Percentiles rank a stretch among this genome's conserved stretches.
These are phyloP conservation scores for Saccharomycopsis synnaedendra DNA, from an alignment of 805 yeast genomes.

Conservation along the genomic window DNA sequence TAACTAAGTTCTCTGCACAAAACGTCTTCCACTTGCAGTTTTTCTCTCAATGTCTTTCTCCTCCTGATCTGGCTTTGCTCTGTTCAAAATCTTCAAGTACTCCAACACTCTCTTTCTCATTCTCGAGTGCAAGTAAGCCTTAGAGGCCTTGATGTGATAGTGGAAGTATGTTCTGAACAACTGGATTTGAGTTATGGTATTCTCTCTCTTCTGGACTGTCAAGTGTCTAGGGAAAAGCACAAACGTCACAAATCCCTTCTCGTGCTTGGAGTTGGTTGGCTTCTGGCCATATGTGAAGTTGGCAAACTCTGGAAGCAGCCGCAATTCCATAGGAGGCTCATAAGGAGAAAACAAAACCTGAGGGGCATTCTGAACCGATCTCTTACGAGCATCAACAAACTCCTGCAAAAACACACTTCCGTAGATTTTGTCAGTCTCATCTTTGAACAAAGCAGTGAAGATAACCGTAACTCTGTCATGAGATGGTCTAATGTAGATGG, in stretches of 20 bases:
- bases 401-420: conserved; percentile 87
- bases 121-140: conserved; percentile 96
- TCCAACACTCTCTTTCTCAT: conserved; percentile 95
- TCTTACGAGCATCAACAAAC: conserved; percentile 90
- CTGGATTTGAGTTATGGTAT: conserved; percentile 83
- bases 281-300: conserved; percentile 20
- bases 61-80: conserved; percentile 90
- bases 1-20: conserved; percentile 8
- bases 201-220: conserved; percentile 58
- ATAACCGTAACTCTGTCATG: conserved; percentile 95
- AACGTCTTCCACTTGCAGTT: conserved; percentile 19
- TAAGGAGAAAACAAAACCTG: conserved; percentile 86
- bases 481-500: conserved; percentile 82
- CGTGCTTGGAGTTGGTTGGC: conserved; percentile 2
- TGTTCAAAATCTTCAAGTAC: conserved; percentile 86
- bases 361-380: conserved; percentile 96
- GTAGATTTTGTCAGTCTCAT: conserved; percentile 89
- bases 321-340: conserved; percentile 88
- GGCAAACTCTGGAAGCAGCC: conserved; percentile 28
- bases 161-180: conserved; percentile 95
- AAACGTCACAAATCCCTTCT: conserved; percentile 47
- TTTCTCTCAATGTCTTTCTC: conserved; percentile 47
- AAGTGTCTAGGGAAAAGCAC: conserved; percentile 79
- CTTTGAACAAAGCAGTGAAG: conserved; percentile 88
- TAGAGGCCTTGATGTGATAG: conserved; percentile 95